Conservation (phyloP, 73 alveolate species). For the Stentor roeselii region DNA sequence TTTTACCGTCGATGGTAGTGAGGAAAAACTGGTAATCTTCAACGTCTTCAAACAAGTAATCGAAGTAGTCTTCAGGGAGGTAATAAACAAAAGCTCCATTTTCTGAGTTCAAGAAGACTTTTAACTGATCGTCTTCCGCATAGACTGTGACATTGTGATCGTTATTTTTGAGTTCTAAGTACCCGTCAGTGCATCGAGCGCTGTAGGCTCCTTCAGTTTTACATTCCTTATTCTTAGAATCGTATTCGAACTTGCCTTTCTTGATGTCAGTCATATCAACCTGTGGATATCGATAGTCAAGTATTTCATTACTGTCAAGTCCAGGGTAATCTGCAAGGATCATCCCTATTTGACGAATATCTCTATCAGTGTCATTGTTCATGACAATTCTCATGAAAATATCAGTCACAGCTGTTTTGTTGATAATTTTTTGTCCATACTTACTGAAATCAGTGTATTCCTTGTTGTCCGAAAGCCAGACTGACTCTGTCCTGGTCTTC, state of each 20-base stretch:
- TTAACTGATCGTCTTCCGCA: neutral
- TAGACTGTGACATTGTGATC: neutral
- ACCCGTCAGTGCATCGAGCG: no score
- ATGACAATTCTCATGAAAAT: neutral
- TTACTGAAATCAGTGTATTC: no score
- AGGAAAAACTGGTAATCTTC: neutral
- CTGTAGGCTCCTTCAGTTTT: no score
- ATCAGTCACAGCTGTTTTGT: neutral
- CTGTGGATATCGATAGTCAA: neutral
- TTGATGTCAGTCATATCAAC: neutral
- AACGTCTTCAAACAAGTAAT: neutral
- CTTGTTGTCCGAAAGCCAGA: neutral
- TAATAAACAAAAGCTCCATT: neutral
- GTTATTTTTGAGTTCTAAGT: no score
- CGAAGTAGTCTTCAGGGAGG: neutral
- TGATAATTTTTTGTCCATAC: no score
- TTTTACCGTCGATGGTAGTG: neutral
- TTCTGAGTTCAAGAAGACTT: neutral
- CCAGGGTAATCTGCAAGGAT: neutral
- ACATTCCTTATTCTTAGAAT: neutral
- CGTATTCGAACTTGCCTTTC: neutral
- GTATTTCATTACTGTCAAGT: no score
- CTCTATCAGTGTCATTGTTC: neutral
- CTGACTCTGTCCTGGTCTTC: neutral
- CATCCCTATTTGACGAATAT: neutral